These are phyloP conservation scores for Zoysia pacifica DNA, from an alignment of 176 grass and related monocot species.

Conservation along the genomic window DNA sequence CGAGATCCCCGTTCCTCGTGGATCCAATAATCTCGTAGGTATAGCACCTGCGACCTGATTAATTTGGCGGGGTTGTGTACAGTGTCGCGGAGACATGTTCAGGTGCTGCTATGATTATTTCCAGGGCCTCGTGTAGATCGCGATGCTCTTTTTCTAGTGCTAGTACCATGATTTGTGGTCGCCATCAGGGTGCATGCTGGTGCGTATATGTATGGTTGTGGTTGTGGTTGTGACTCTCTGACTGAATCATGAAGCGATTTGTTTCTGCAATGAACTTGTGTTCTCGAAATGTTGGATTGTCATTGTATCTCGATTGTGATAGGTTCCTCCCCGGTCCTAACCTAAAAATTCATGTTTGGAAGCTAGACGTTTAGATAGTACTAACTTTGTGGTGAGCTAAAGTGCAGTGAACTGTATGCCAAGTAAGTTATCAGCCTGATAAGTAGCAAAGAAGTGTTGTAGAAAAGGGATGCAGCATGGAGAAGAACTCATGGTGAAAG, in stretches of 20 bases:
- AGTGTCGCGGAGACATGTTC: neutral
- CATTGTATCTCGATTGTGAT: neutral
- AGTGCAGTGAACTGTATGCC: neutral
- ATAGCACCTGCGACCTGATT: neutral
- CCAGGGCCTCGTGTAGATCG: neutral
- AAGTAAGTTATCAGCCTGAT: neutral
- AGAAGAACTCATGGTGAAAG: too few species aligned
- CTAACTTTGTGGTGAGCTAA: neutral
- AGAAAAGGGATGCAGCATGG: neutral
- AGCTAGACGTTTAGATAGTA: neutral
- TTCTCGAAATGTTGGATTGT: neutral
- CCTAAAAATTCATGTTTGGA: neutral
- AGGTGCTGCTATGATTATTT: neutral
- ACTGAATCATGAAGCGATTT: neutral
- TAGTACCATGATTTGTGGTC: too few species aligned
- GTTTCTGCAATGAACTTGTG: neutral
- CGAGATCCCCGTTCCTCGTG: neutral
- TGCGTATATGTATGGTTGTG: neutral
- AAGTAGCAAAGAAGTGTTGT: neutral
- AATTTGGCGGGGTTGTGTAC: neutral
- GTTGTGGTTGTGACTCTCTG: neutral
- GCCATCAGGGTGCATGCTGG: neutral
- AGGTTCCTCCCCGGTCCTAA: neutral
- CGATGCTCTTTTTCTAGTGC: neutral
- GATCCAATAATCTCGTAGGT: neutral